A percentile compares a stretch with the other conserved stretches of the same genome.
Evolutionary conservation across 352 stramenopile species (phyloP).

Genomic region (Pythium scleroteichum): DNA sequence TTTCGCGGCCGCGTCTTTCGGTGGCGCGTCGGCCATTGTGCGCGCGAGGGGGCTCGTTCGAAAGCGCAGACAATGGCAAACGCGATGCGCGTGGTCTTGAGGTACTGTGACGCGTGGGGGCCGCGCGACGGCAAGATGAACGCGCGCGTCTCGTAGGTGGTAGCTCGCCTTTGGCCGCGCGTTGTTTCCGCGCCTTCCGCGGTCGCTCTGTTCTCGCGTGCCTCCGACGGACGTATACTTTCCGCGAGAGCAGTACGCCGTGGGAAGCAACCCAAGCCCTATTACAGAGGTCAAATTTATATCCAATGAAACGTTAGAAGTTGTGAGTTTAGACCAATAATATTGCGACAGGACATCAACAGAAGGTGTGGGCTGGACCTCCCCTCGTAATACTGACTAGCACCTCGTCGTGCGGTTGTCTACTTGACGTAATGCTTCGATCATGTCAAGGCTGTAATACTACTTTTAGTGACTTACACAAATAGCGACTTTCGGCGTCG

Average conservation of each 20-base stretch:
- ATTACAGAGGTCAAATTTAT: not conserved
- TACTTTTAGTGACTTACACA: conserved; percentile 10
- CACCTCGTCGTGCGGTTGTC: conserved; percentile 12
- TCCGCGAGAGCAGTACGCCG: conserved; percentile 2
- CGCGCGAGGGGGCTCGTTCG: not conserved
- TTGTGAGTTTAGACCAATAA: conserved; percentile 15
- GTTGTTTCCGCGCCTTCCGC: conserved; percentile 18
- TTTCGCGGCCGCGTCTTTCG: conserved; percentile 19
- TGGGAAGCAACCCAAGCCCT: not conserved
- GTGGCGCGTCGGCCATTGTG: conserved; percentile 22
- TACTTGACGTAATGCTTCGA: not conserved
- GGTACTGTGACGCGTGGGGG: not conserved
- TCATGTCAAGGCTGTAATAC: conserved; percentile 16
- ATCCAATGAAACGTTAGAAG: conserved; percentile 3
- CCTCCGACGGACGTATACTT: conserved; percentile 19
- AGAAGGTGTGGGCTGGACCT: conserved; percentile 5
- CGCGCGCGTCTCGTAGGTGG: no score
- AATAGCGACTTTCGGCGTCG: not conserved
- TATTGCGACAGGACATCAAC: not conserved
- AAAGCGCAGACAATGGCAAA: not conserved
- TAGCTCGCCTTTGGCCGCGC: not conserved
- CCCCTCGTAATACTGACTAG: conserved; percentile 15
- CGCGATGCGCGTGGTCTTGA: not conserved
- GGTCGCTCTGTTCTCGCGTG: not conserved
- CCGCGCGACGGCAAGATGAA: not conserved